Conservation (phyloP, 129 eudicot species). For the Flaveria robusta region DNA sequence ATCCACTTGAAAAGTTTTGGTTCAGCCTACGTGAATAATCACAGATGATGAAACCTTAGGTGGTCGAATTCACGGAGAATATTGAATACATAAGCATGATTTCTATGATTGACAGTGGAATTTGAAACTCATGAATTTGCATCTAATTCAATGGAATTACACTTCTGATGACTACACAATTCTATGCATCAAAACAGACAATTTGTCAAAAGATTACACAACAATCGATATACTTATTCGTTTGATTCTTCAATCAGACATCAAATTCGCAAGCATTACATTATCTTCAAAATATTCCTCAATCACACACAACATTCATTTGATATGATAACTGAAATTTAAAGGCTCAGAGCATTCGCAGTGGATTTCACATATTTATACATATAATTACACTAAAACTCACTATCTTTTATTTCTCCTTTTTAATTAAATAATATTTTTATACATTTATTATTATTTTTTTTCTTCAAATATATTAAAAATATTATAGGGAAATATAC, state of each 20-base stretch:
- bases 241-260: slow-evolving; percentile 22
- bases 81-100: neutral
- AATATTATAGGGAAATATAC: too few relatives aligned
- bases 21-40: too few relatives aligned
- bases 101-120: slow-evolving; percentile 1
- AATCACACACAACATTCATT: neutral
- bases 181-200: slow-evolving; percentile 12
- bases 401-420: too few relatives aligned
- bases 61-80: too few relatives aligned
- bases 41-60: too few relatives aligned
- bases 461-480: too few relatives aligned
- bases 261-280: slow-evolving; percentile 20
- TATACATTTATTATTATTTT: too few relatives aligned
- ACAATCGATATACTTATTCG: slow-evolving; percentile 14
- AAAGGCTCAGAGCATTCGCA: too few relatives aligned
- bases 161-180: neutral
- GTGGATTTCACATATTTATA: too few relatives aligned
- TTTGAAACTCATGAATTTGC: slow-evolving; percentile 14
- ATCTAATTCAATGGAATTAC: slow-evolving; percentile 18
- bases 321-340: neutral
- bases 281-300: slow-evolving; percentile 23
- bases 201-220: neutral
- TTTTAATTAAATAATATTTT: too few relatives aligned
- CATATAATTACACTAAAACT: too few relatives aligned
- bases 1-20: too few relatives aligned